Percentiles rank a stretch among this genome's conserved stretches.
Evolutionary conservation across 306 rosid genomes (phyloP).

Genomic region (Begonia masoniana): DNA sequence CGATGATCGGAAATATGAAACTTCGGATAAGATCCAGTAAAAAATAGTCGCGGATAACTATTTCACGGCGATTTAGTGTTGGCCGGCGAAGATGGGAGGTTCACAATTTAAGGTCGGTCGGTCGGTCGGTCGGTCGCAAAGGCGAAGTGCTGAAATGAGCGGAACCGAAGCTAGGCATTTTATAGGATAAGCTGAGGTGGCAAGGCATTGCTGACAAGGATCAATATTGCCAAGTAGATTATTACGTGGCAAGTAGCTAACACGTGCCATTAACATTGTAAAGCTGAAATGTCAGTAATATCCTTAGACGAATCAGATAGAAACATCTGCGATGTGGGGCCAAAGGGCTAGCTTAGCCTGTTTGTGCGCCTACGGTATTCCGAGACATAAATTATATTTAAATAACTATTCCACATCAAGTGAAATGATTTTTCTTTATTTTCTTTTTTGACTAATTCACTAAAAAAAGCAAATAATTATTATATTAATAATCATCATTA

Average conservation of each 20-base stretch:
- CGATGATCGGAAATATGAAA: conserved; percentile 68
- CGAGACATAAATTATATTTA: too few relatives aligned
- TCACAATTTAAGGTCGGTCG: background rate
- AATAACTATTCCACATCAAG: too few relatives aligned
- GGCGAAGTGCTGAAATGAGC: background rate
- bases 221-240: conserved; percentile 17
- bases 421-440: too few relatives aligned
- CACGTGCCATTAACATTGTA: conserved; percentile 9
- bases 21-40: conserved; percentile 28
- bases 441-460: too few relatives aligned
- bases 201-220: conserved; percentile 31
- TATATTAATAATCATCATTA: too few relatives aligned
- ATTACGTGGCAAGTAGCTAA: conserved; percentile 16
- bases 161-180: conserved; percentile 7
- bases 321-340: too few relatives aligned
- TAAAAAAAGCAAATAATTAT: too few relatives aligned
- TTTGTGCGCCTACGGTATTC: too few relatives aligned
- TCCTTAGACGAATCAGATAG: background rate
- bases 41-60: conserved; percentile 34
- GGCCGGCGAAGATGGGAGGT: conserved; percentile 19
- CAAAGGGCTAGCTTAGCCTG: too few relatives aligned
- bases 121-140: background rate
- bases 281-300: background rate
- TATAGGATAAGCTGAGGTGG: conserved; percentile 16
- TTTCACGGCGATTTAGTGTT: conserved; percentile 33